These are phyloP conservation scores for Fusarium oligoseptatum DNA, from an alignment of 2,329 filamentous ascomycete genomes.

Conservation along the genomic window DNA sequence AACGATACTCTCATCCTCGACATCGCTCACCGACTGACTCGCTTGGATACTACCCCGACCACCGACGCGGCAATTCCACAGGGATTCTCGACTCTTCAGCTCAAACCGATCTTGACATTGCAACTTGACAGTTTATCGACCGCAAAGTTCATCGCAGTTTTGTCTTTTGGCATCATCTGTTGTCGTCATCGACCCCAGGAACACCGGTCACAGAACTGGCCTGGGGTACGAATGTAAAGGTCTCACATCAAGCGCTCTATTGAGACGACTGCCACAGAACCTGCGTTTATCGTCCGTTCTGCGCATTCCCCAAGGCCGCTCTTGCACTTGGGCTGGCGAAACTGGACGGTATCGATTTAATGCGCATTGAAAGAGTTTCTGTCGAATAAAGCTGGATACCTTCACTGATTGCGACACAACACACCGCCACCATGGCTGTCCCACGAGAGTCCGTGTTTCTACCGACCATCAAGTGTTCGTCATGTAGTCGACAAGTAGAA, in stretches of 20 bases:
- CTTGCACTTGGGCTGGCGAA: conserved; percentile 10
- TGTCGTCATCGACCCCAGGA: conserved; percentile 43
- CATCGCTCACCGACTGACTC: conserved; percentile 14
- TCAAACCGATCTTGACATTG: neutral
- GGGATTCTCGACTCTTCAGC: conserved; percentile 2
- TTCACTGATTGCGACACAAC: conserved; percentile 5
- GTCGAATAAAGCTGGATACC: conserved; percentile 6
- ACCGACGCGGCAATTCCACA: conserved; percentile 10
- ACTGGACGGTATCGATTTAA: conserved; percentile 10
- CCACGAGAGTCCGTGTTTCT: conserved; percentile 77
- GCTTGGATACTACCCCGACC: conserved; percentile 6
- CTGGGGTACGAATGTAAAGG: conserved; percentile 46
- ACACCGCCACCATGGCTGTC: conserved; percentile 58
- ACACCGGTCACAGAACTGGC: conserved; percentile 45
- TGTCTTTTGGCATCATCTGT: conserved; percentile 24
- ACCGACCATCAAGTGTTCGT: conserved; percentile 90
- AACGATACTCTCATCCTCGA: conserved; percentile 2
- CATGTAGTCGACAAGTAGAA: conserved; percentile 81
- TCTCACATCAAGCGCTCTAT: conserved; percentile 28
- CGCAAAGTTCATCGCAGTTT: conserved; percentile 6
- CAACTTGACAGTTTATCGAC: conserved; percentile 2
- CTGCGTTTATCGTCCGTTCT: conserved; percentile 6
- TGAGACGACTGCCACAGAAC: conserved; percentile 28
- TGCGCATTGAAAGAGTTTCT: conserved; percentile 19
- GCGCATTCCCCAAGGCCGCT: conserved; percentile 10